Conservation (phyloP, 106 monocot species). For the Vanilla planifolia region DNA sequence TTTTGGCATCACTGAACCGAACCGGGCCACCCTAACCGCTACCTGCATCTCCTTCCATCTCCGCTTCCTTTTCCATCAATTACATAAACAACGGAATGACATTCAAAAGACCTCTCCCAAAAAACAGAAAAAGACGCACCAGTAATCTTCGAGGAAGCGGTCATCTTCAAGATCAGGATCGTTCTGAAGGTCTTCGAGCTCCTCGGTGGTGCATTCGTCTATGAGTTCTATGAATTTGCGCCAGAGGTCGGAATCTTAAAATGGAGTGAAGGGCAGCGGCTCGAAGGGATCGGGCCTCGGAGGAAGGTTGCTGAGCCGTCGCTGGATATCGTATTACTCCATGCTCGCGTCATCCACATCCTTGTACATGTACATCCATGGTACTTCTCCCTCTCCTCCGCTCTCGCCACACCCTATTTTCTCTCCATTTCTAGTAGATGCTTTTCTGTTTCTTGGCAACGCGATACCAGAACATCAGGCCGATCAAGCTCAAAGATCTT, state of each 20-base stretch:
- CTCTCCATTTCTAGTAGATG: no score
- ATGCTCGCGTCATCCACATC: conserved; percentile 87
- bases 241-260: conserved; percentile 40
- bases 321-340: conserved; percentile 95
- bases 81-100: no score
- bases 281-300: conserved; percentile 81
- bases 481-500: no score
- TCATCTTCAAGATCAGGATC: conserved; percentile 75
- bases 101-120: neutral
- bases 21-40: conserved; percentile 44
- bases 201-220: conserved; percentile 68
- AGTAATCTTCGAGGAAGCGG: conserved; percentile 89
- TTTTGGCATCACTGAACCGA: conserved; percentile 49
- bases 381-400: neutral
- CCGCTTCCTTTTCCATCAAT: conserved; percentile 62
- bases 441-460: no score
- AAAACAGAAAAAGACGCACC: conserved; percentile 21
- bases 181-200: conserved; percentile 86
- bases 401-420: no score
- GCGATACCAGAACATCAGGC: no score
- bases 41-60: conserved; percentile 70
- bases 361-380: conserved; percentile 89
- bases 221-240: conserved; percentile 73
- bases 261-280: conserved; percentile 57
- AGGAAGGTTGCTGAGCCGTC: conserved; percentile 81